A percentile compares a stretch with the other conserved stretches of the same genome.
Conservation (phyloP, 2,329 filamentous ascomycete genomes). For the Colletotrichum abscissum region DNA sequence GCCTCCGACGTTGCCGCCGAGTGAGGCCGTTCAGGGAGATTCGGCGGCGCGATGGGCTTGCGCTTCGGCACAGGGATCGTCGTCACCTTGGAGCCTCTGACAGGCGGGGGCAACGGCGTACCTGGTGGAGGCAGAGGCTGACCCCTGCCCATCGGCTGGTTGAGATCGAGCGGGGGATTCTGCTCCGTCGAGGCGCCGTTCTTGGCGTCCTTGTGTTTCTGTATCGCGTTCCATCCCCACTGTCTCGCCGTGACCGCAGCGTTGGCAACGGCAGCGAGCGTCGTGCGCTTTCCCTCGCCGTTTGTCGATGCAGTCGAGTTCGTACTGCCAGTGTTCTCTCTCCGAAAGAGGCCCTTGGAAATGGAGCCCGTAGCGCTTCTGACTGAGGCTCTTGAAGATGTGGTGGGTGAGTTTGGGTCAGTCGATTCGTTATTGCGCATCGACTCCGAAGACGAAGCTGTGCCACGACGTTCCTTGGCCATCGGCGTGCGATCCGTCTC, state of each 20-base stretch:
- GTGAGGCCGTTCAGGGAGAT: slow-evolving; percentile 33
- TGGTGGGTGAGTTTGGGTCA: slow-evolving; percentile 40
- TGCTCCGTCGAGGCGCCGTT: slow-evolving; percentile 35
- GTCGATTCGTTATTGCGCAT: slow-evolving; percentile 44
- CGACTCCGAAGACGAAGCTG: slow-evolving; percentile 50
- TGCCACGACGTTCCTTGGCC: slow-evolving; percentile 48
- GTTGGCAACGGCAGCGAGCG: slow-evolving; percentile 65
- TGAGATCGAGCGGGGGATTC: slow-evolving; percentile 53
- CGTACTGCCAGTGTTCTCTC: slow-evolving; percentile 50
- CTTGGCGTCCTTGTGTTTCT: slow-evolving; percentile 58
- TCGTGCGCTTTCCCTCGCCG: slow-evolving; percentile 57
- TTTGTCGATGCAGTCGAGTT: slow-evolving; percentile 49
- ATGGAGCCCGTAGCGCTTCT: slow-evolving; percentile 54
- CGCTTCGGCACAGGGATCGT: slow-evolving; percentile 70
- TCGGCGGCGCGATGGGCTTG: slow-evolving; percentile 65
- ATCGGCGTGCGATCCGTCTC: slow-evolving; percentile 43
- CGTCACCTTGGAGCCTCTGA: slow-evolving; percentile 68
- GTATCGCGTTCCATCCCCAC: slow-evolving; percentile 69
- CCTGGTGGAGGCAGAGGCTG: slow-evolving; percentile 86
- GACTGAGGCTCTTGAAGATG: slow-evolving; percentile 45
- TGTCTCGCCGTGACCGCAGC: slow-evolving; percentile 67
- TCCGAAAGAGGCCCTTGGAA: slow-evolving; percentile 53
- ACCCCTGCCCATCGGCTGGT: slow-evolving; percentile 83
- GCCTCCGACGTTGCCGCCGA: slow-evolving; percentile 26
- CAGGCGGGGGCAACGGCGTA: slow-evolving; percentile 78